Conservation (phyloP, 495 filamentous ascomycete species). For the Diplogelasinospora grovesii region DNA sequence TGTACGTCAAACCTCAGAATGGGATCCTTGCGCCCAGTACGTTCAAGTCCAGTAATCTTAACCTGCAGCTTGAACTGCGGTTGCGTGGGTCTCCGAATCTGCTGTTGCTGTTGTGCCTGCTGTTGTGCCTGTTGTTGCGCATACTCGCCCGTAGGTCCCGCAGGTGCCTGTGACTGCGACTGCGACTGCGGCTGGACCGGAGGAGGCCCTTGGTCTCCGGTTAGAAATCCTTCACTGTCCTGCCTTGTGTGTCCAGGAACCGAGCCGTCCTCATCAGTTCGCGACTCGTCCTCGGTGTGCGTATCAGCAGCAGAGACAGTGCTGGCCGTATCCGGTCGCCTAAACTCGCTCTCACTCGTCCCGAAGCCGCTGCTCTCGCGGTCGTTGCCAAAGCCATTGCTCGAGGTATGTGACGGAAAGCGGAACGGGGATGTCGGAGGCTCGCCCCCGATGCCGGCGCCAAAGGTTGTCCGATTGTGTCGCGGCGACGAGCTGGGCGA, state of each 20-base stretch:
- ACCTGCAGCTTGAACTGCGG: slow-evolving; percentile 82
- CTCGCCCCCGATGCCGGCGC: slow-evolving; percentile 27
- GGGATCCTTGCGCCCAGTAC: slow-evolving; percentile 90
- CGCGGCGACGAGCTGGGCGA: slow-evolving; percentile 59
- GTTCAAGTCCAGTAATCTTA: slow-evolving; percentile 87
- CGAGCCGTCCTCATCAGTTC: slow-evolving; percentile 1
- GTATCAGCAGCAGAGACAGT: slow-evolving; percentile 22
- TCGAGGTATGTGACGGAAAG: slow-evolving; percentile 26
- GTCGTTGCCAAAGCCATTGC: slow-evolving; percentile 25
- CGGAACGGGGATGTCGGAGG: slow-evolving; percentile 27
- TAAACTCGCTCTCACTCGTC: slow-evolving; percentile 23
- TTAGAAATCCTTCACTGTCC: slow-evolving; percentile 7
- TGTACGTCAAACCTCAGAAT: slow-evolving; percentile 96
- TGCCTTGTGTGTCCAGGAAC: slow-evolving; percentile 3
- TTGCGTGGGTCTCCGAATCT: slow-evolving; percentile 40
- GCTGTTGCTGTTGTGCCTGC: slow-evolving; percentile 39
- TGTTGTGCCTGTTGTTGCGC: slow-evolving; percentile 34
- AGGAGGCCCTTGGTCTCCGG: slow-evolving; percentile 12
- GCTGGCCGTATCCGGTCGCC: slow-evolving; percentile 34
- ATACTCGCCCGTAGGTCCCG: slow-evolving; percentile 23
- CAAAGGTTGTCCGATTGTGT: slow-evolving; percentile 51
- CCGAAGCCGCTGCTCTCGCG: slow-evolving; percentile 34
- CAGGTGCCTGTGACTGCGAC: slow-evolving; percentile 25
- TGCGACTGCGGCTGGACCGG: slow-evolving; percentile 15
- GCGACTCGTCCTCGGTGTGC: slow-evolving; percentile 11